A percentile compares a stretch with the other conserved stretches of the same genome.
Evolutionary conservation across 768 basidiomycete genomes (phyloP).

Genomic region (Polyporus arcularius): DNA sequence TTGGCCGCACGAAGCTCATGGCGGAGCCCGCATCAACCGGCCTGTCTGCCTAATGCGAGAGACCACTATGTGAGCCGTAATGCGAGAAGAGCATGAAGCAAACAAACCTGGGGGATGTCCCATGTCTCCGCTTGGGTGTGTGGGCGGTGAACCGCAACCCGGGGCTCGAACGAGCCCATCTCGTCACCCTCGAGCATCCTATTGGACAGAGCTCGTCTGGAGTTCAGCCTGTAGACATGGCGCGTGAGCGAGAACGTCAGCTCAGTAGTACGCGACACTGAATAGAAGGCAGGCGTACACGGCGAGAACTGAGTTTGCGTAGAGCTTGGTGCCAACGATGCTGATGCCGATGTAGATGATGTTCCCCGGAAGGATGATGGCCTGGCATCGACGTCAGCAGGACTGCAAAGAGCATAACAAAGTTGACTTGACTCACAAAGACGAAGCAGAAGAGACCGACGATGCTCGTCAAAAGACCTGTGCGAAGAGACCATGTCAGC

Average conservation of each 20-base stretch:
- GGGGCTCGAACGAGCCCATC: background rate
- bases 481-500: too few species aligned
- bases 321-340: background rate
- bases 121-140: background rate
- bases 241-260: too few species aligned
- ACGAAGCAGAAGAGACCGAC: background rate
- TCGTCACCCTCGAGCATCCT: background rate
- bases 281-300: background rate
- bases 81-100: too few species aligned
- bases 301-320: background rate
- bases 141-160: background rate
- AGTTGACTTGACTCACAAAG: background rate
- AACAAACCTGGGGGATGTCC: background rate
- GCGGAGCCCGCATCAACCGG: too few species aligned
- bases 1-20: too few species aligned
- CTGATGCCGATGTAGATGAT: conserved; percentile 5
- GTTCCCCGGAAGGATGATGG: background rate
- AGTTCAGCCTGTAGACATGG: background rate
- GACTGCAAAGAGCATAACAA: too few species aligned
- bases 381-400: background rate
- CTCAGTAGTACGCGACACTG: background rate
- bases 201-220: background rate
- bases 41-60: background rate
- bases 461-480: background rate
- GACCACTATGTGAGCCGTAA: too few species aligned